These are phyloP conservation scores for Cladochytrium replicatum DNA, from an alignment of 192 early-diverging fungal genomes.

Conservation along the genomic window DNA sequence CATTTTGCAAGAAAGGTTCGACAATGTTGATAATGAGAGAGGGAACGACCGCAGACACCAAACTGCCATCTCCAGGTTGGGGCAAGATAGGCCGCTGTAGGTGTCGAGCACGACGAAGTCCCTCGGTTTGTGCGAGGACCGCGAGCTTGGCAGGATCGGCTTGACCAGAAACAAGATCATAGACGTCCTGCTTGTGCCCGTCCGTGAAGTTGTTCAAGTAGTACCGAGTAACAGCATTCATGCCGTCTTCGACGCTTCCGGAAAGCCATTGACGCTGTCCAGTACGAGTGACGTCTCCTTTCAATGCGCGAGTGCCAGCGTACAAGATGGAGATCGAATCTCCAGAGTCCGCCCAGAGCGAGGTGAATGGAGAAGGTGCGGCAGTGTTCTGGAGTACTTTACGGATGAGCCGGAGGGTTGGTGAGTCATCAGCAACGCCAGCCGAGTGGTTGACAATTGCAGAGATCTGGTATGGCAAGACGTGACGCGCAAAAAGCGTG, in stretches of 20 bases:
- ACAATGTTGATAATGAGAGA: conserved; percentile 24
- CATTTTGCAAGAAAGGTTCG: conserved; percentile 30
- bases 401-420: too few relatives aligned
- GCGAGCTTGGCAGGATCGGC: conserved; percentile 14
- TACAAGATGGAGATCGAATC: conserved; percentile 43
- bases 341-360: conserved; percentile 46
- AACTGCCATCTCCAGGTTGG: too few relatives aligned
- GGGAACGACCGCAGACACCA: conserved; percentile 33
- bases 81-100: conserved; percentile 24
- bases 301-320: conserved; percentile 45
- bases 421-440: too few relatives aligned
- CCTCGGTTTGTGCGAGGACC: conserved; percentile 21
- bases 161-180: conserved; percentile 42
- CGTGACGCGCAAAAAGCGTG: conserved; percentile 35
- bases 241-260: conserved; percentile 32
- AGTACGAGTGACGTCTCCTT: conserved; percentile 35
- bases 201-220: conserved; percentile 48
- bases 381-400: too few relatives aligned
- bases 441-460: too few relatives aligned
- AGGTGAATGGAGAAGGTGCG: too few relatives aligned
- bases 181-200: conserved; percentile 39
- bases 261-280: conserved; percentile 26
- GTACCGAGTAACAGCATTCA: conserved; percentile 45
- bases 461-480: conserved; percentile 37
- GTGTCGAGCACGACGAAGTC: conserved; percentile 15